phyloP scores from a whole-genome alignment of 768 basidiomycete genomes.

The Cubamyces lactineus region DNA sequence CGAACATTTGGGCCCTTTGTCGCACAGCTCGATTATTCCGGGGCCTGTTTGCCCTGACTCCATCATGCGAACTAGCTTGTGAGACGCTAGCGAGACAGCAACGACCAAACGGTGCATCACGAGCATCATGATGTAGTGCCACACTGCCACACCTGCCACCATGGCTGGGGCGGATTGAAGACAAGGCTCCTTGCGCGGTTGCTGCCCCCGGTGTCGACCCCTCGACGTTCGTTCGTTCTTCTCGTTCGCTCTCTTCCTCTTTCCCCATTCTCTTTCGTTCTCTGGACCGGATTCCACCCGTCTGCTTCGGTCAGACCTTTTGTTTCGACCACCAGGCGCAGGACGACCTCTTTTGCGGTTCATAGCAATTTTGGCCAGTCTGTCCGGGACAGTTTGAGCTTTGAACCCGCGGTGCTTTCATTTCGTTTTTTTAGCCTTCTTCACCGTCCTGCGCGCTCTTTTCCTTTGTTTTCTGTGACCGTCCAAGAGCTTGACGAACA shows the following conservation, averaged over 20 bases:
- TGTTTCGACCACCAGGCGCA: constrained; percentile 42
- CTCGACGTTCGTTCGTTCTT: constrained; percentile 25
- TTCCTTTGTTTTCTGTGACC: constrained; percentile 32
- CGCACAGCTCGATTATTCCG: neutral
- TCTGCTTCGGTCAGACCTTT: constrained; percentile 35
- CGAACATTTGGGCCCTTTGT: no score
- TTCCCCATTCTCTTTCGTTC: constrained; percentile 21
- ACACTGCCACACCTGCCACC: constrained; percentile 17
- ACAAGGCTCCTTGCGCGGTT: constrained; percentile 18
- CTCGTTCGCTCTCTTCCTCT: constrained; percentile 18
- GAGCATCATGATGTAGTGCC: constrained; percentile 20
- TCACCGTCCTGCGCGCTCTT: constrained; percentile 27
- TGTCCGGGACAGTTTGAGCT: constrained; percentile 33
- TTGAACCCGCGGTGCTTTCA: constrained; percentile 24
- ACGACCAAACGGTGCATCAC: constrained; percentile 16
- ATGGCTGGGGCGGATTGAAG: constrained; percentile 19
- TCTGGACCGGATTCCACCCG: constrained; percentile 32
- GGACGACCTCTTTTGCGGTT: constrained; percentile 41
- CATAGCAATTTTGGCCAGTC: constrained; percentile 31
- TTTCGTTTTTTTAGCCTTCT: constrained; percentile 20
- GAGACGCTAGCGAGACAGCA: constrained; percentile 15
- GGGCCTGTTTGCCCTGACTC: neutral
- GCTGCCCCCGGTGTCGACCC: constrained; percentile 20
- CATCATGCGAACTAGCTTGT: constrained; percentile 7
- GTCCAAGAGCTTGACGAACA: constrained; percentile 29